Conservation (phyloP, 1,284 basidiomycete species). For the Ganoderma sinense region DNA sequence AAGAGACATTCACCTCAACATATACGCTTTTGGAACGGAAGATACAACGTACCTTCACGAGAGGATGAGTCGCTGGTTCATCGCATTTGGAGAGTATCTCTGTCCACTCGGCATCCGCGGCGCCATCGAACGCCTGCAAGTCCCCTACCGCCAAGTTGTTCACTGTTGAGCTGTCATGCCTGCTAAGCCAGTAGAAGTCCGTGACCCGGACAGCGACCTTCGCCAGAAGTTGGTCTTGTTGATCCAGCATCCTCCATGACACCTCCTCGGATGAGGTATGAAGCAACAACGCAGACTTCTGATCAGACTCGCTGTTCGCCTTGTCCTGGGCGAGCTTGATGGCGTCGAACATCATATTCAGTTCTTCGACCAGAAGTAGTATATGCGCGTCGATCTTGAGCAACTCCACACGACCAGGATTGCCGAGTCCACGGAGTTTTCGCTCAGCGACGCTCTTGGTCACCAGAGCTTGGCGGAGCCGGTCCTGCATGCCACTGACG, state of each 20-base stretch:
- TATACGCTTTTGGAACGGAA: neutral
- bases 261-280: slow-evolving; percentile 88
- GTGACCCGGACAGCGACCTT: slow-evolving; percentile 87
- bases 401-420: slow-evolving; percentile 61
- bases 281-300: slow-evolving; percentile 84
- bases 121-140: slow-evolving; percentile 89
- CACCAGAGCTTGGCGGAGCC: slow-evolving; percentile 75
- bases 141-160: slow-evolving; percentile 84
- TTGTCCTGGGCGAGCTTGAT: slow-evolving; percentile 86
- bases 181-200: slow-evolving; percentile 86
- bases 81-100: slow-evolving; percentile 87
- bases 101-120: slow-evolving; percentile 84
- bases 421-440: slow-evolving; percentile 47
- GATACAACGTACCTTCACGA: slow-evolving; percentile 62
- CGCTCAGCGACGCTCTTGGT: slow-evolving; percentile 61
- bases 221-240: slow-evolving; percentile 77
- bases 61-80: slow-evolving; percentile 71
- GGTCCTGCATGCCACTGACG: slow-evolving; percentile 78
- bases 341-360: slow-evolving; percentile 90
- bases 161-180: slow-evolving; percentile 89
- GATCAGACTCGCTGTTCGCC: slow-evolving; percentile 73
- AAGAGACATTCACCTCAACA: slow-evolving; percentile 15
- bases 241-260: slow-evolving; percentile 94
- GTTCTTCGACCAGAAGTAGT: slow-evolving; percentile 79
- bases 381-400: slow-evolving; percentile 83